Conservation (phyloP, 2,329 filamentous ascomycete species). For the Helotiales sp. region DNA sequence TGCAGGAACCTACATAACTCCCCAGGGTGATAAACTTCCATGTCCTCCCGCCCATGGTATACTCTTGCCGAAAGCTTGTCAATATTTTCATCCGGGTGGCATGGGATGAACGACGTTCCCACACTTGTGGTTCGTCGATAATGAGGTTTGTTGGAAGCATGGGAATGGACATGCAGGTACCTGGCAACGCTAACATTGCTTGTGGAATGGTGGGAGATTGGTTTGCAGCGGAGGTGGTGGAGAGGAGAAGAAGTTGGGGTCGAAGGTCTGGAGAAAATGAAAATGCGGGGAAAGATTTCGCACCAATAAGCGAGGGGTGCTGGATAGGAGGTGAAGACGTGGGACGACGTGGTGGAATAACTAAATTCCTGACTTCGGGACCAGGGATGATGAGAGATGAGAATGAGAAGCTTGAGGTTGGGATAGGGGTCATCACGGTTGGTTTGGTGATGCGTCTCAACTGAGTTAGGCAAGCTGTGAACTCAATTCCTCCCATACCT, state of each 20-base stretch:
- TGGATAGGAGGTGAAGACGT: neutral
- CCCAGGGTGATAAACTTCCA: slow-evolving; percentile 8
- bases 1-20: neutral
- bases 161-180: slow-evolving; percentile 6
- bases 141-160: neutral
- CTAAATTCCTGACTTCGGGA: neutral
- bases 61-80: neutral
- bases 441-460: no score
- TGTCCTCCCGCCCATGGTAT: neutral
- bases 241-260: neutral
- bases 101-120: neutral
- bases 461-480: no score
- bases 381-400: neutral
- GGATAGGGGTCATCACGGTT: no score
- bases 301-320: slow-evolving; percentile 16
- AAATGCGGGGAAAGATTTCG: slow-evolving; percentile 16
- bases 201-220: neutral
- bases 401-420: no score
- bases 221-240: neutral
- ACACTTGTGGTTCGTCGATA: neutral
- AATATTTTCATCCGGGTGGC: neutral
- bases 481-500: no score
- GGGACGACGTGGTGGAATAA: neutral
- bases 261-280: neutral
- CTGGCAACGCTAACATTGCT: neutral